phyloP scores from a whole-genome alignment of 305 asterid genomes.

The Salvia sclarea region DNA sequence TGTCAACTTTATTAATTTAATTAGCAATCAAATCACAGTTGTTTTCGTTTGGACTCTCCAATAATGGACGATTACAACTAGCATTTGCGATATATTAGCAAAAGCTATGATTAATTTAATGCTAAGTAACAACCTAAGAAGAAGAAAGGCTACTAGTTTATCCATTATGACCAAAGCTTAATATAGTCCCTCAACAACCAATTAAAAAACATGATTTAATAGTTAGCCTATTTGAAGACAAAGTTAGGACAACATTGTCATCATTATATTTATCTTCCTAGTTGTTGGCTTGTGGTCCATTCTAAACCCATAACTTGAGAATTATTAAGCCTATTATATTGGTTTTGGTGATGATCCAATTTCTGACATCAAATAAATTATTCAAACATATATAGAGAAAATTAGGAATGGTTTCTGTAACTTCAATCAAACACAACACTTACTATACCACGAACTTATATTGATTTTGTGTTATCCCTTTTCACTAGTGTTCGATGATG shows the following conservation, averaged over 20 bases:
- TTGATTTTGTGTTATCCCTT: not conserved
- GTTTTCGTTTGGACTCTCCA: not conserved
- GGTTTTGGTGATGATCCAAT: slow-evolving; percentile 27
- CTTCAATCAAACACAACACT: slow-evolving; percentile 19
- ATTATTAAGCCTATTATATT: slow-evolving; percentile 3
- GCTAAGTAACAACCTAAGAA: slow-evolving; percentile 25
- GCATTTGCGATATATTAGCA: slow-evolving; percentile 7
- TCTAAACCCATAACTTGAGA: not conserved
- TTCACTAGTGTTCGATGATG: not conserved
- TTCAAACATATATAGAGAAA: not conserved
- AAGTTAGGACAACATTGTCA: slow-evolving; percentile 10
- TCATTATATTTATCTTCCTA: slow-evolving; percentile 26
- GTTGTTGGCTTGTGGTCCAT: slow-evolving; percentile 39
- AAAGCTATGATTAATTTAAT: slow-evolving; percentile 22
- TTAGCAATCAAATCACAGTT: slow-evolving; percentile 19
- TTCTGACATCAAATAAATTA: slow-evolving; percentile 5
- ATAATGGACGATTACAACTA: slow-evolving; percentile 36
- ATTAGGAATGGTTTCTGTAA: slow-evolving; percentile 1
- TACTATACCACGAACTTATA: too few species aligned
- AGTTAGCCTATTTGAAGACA: slow-evolving; percentile 18
- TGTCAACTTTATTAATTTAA: not conserved
- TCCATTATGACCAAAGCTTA: slow-evolving; percentile 27
- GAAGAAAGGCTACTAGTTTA: slow-evolving; percentile 34
- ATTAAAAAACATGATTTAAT: slow-evolving; percentile 30
- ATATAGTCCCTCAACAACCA: slow-evolving; percentile 37